Conservation (phyloP, 2,329 filamentous ascomycete genomes). For the Colletotrichum lupini region DNA sequence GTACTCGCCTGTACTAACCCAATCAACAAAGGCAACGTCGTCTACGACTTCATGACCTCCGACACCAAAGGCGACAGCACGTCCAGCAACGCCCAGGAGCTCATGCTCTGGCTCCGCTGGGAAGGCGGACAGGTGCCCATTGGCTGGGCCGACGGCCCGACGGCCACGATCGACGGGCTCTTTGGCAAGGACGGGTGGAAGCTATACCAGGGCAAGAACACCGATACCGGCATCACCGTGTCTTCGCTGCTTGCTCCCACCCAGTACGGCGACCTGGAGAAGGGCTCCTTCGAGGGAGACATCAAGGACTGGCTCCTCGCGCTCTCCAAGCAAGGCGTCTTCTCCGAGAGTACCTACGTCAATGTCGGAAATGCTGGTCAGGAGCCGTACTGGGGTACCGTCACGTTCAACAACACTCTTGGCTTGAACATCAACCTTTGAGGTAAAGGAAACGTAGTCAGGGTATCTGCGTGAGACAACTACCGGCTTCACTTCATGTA, state of each 20-base stretch:
- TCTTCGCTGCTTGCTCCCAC: conserved; percentile 47
- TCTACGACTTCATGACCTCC: conserved; percentile 57
- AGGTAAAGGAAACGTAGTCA: background rate
- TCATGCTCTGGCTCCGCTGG: conserved; percentile 58
- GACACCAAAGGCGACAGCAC: conserved; percentile 55
- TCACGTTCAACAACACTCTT: conserved; percentile 39
- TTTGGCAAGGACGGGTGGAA: conserved; percentile 52
- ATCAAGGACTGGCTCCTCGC: conserved; percentile 54
- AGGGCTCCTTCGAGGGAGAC: conserved; percentile 50
- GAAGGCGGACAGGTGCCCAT: conserved; percentile 57
- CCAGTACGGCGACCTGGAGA: conserved; percentile 42
- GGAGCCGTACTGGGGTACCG: conserved; percentile 40
- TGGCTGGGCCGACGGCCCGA: conserved; percentile 48
- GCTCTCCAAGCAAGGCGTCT: conserved; percentile 49
- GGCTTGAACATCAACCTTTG: conserved; percentile 38
- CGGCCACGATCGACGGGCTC: conserved; percentile 48
- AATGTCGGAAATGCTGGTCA: conserved; percentile 55
- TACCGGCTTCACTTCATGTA: background rate
- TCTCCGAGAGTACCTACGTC: conserved; percentile 49
- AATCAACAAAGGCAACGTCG: conserved; percentile 47
- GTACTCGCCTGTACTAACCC: background rate
- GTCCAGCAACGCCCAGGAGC: conserved; percentile 49
- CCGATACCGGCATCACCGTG: conserved; percentile 54
- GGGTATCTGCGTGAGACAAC: background rate
- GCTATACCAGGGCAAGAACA: conserved; percentile 54